phyloP scores from a whole-genome alignment of 176 grass and related monocot species.

The Pontederia paniculata region DNA sequence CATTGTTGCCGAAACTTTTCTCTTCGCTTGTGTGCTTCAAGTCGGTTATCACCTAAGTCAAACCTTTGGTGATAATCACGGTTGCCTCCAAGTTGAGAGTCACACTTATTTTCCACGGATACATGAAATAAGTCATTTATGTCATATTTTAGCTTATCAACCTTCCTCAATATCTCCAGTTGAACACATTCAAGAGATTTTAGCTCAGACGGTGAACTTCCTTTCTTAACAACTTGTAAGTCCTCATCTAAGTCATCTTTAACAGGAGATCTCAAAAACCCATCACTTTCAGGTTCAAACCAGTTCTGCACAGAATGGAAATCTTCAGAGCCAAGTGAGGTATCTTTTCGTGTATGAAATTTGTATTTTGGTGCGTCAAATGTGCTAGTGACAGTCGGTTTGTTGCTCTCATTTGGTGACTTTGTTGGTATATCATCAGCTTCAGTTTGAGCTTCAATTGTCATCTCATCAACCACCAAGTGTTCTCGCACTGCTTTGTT shows the following conservation, averaged over 20 bases:
- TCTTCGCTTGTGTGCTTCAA: background rate
- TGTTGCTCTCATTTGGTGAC: background rate
- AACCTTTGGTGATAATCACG: conserved; percentile 19
- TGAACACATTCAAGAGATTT: conserved; percentile 29
- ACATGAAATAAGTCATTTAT: conserved; percentile 53
- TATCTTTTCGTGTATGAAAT: conserved; percentile 7
- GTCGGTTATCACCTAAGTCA: conserved; percentile 12
- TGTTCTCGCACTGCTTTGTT: too few relatives aligned
- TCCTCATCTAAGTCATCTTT: conserved; percentile 9
- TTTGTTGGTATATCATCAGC: background rate
- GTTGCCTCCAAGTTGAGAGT: background rate
- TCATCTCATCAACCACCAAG: too few relatives aligned
- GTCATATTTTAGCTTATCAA: conserved; percentile 53
- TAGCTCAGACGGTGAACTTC: conserved; percentile 31
- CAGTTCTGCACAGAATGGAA: conserved; percentile 43
- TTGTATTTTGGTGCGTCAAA: background rate
- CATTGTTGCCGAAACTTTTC: background rate
- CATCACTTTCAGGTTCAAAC: conserved; percentile 9
- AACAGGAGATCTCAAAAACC: background rate
- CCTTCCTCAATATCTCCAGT: conserved; percentile 58
- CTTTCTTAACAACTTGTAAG: conserved; percentile 15
- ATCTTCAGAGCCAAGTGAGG: conserved; percentile 21
- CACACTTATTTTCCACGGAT: conserved; percentile 30
- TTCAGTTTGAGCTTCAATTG: background rate
- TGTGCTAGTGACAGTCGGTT: background rate